Conservation (phyloP, 495 filamentous ascomycete species). For the Lophiotrema nucula region DNA sequence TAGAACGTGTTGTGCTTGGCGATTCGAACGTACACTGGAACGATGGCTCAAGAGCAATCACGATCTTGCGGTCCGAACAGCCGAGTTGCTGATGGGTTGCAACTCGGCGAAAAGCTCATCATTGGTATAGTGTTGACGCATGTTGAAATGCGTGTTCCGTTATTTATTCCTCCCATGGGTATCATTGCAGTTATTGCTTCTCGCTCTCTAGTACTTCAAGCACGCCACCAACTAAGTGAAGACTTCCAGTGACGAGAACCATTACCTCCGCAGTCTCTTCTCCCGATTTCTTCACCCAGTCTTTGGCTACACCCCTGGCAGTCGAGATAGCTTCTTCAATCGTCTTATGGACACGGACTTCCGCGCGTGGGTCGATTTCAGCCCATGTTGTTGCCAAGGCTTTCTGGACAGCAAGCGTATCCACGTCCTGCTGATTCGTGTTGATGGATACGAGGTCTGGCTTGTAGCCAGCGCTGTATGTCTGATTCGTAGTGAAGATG, state of each 20-base stretch:
- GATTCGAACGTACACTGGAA: no score
- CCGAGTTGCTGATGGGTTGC: no score
- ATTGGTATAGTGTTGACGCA: no score
- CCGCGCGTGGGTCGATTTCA: slow-evolving; percentile 57
- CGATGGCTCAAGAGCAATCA: no score
- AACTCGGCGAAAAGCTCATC: no score
- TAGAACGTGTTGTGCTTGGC: no score
- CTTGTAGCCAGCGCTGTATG: slow-evolving; percentile 70
- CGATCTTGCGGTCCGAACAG: no score
- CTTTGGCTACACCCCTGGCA: slow-evolving; percentile 54
- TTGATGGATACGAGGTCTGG: slow-evolving; percentile 77
- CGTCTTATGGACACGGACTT: slow-evolving; percentile 66
- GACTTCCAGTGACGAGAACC: slow-evolving; percentile 74
- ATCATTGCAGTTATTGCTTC: neutral
- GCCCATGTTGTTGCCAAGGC: slow-evolving; percentile 72
- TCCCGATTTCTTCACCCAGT: neutral
- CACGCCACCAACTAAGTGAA: slow-evolving; percentile 83
- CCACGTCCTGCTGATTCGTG: slow-evolving; percentile 63
- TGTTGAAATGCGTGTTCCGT: neutral
- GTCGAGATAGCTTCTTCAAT: slow-evolving; percentile 83
- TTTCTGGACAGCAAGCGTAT: slow-evolving; percentile 69
- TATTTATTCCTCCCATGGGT: neutral
- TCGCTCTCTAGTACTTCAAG: slow-evolving; percentile 67
- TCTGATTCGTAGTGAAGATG: slow-evolving; percentile 87
- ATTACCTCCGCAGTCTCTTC: slow-evolving; percentile 36